Evolutionary conservation across 176 grass and related monocot species (phyloP), one percentile per base, ranked within the genome.

Genomic region (Bolboschoenus planiculmis): DNA sequence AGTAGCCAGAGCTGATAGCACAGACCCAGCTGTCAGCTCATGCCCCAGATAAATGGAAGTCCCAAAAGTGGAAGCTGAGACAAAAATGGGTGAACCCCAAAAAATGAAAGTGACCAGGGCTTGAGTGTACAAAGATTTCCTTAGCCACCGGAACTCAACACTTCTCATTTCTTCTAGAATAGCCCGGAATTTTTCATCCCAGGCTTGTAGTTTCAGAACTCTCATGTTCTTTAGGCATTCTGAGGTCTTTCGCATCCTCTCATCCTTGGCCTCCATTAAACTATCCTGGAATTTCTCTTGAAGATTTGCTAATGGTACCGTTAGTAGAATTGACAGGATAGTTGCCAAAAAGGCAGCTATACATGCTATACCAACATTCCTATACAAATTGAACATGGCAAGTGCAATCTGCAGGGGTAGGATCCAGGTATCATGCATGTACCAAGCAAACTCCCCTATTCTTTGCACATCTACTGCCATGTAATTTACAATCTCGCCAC

Each of bases 391-490:
- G 58, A 91, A 91, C 35, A 99, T 85, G 24, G 96, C 96, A 54
- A 99, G 96, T 55, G 94, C 79, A 71, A 99, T 99, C 83, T 99
- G 96, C 85, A 99, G 62, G 42, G 96, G 96, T 80, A 99, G 90
- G 89, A 99, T 99, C 96, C 96, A 99, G 37, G 91, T 90, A 84
- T 99, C 96, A 82, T 99, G 96, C 73, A 99, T 88, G 78, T 99
- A 99, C 96, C 96, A 99, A 78, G 96, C 87, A 76, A 91, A 99
- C 78, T 99, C 96, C 68, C 96, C 96, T 66, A 98, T 89, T 65
- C 96, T 87, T 81, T 99, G 96, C 87, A 99, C 96, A 83, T 99
- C 96, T 48, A 99, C 91, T 4, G 96, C 96, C 92, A 99, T 99
- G 85, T 99, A 99, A 87, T 99, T 99, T 79, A 95, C 89, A 87